A percentile compares a stretch with the other conserved stretches of the same genome.
These are phyloP conservation scores for Lasiosphaeria miniovina DNA, from an alignment of 495 filamentous ascomycete genomes.

Conservation along the genomic window DNA sequence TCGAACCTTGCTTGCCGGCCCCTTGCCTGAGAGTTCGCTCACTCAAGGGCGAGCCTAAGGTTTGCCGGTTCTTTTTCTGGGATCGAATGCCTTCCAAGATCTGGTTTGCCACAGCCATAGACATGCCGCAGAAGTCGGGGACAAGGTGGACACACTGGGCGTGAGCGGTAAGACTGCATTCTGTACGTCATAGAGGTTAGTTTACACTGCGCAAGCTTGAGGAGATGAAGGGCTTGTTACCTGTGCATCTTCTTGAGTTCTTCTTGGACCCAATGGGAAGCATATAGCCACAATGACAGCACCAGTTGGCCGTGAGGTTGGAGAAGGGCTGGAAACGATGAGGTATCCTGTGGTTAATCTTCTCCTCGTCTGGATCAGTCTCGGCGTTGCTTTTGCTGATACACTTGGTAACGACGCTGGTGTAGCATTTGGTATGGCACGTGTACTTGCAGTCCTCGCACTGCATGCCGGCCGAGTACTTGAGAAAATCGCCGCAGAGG, in stretches of 20 bases:
- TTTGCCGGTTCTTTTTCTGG: constrained; percentile 53
- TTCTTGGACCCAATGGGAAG: constrained; percentile 88
- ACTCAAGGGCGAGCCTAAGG: constrained; percentile 53
- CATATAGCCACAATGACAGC: constrained; percentile 97
- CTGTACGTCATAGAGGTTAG: constrained; percentile 45
- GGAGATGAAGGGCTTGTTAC: constrained; percentile 30
- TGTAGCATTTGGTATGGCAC: constrained; percentile 94
- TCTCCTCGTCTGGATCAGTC: constrained; percentile 96
- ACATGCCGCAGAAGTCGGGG: constrained; percentile 99
- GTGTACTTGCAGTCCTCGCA: constrained; percentile 99
- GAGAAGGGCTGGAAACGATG: constrained; percentile 93
- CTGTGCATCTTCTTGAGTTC: constrained; percentile 81
- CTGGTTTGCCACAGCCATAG: constrained; percentile 93
- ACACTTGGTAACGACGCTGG: constrained; percentile 98
- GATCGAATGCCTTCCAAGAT: constrained; percentile 71
- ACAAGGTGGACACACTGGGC: constrained; percentile 91
- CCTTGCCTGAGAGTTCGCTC: constrained; percentile 64
- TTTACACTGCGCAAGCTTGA: not conserved
- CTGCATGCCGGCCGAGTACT: constrained; percentile 98
- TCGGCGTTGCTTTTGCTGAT: constrained; percentile 99
- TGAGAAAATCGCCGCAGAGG: constrained; percentile 95
- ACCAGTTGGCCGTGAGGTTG: constrained; percentile 98
- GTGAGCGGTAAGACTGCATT: constrained; percentile 91
- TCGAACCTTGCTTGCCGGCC: constrained; percentile 35
- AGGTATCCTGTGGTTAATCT: constrained; percentile 98